phyloP scores from a whole-genome alignment of 306 rosid species.

The apple (Malus domestica) region ASM211411v1 NC_041797.1:12687501-12688000 shows the following conservation, averaged over 20 bases:
- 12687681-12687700: slow-evolving; percentile 44
- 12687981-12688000: neutral
- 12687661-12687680: slow-evolving; percentile 56
- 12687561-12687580: slow-evolving; percentile 37
- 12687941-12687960: slow-evolving; percentile 82
- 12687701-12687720: slow-evolving; percentile 47
- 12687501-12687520: slow-evolving; percentile 32
- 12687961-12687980: slow-evolving; percentile 38
- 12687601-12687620: slow-evolving; percentile 39
- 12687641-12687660: slow-evolving; percentile 61
- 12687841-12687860: slow-evolving; percentile 65
- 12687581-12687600: slow-evolving; percentile 38
- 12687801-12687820: slow-evolving; percentile 58
- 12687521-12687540: slow-evolving; percentile 34
- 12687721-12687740: slow-evolving; percentile 53
- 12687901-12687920: slow-evolving; percentile 32
- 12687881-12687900: slow-evolving; percentile 28
- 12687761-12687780: slow-evolving; percentile 46
- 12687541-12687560: slow-evolving; percentile 39
- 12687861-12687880: slow-evolving; percentile 40
- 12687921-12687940: slow-evolving; percentile 70
- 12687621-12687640: slow-evolving; percentile 49
- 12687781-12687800: slow-evolving; percentile 54
- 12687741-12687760: slow-evolving; percentile 48
- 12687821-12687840: slow-evolving; percentile 67